Evolutionary conservation across 352 stramenopile genomes (phyloP).

Genomic region (Phytophthora foliorum): DNA sequence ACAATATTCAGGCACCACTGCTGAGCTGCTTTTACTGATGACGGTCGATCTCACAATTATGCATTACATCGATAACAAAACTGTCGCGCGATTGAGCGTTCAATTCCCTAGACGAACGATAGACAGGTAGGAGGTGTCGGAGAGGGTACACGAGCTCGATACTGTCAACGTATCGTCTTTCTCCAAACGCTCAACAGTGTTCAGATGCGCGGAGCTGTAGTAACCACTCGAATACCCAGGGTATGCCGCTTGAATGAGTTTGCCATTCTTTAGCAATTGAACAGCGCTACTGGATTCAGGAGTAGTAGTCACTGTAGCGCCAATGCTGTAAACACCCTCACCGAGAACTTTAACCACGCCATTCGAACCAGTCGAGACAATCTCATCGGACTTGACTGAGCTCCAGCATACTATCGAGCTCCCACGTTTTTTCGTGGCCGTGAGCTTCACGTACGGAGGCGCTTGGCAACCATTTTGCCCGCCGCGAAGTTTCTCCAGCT

Average conservation of each 20-base stretch:
- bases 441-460: neutral
- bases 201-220: neutral
- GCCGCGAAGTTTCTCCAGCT: constrained; percentile 3
- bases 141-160: neutral
- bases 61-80: neutral
- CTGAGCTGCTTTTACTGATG: too few relatives aligned
- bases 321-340: neutral
- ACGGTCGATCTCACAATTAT: too few relatives aligned
- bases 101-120: neutral
- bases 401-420: neutral
- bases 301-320: neutral
- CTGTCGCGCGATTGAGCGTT: neutral
- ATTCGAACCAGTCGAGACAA: neutral
- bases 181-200: neutral
- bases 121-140: neutral
- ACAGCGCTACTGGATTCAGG: neutral
- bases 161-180: neutral
- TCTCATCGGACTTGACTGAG: neutral
- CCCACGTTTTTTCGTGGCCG: neutral
- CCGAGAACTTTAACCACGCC: neutral
- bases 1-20: too few relatives aligned
- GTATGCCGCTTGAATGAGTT: neutral
- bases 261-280: neutral
- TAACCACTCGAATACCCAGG: neutral
- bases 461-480: too few relatives aligned